Conservation (phyloP, 2,329 filamentous ascomycete species). For the Stagonosporopsis chrysanthemi region DNA sequence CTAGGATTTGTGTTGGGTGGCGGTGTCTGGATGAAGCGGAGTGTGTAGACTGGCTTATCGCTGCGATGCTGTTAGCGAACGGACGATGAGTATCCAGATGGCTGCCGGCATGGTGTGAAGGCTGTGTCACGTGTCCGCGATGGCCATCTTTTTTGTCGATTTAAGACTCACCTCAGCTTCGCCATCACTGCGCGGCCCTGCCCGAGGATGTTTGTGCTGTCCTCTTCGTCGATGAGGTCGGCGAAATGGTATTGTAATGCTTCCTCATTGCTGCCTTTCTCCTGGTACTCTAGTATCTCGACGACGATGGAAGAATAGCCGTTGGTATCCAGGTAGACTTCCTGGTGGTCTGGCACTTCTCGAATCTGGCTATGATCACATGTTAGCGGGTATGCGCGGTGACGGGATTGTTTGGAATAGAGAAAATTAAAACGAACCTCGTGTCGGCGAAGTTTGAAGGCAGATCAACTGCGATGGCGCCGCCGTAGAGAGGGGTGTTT, state of each 20-base stretch:
- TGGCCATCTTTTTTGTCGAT: not conserved
- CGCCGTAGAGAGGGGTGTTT: constrained; percentile 72
- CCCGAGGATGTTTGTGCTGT: constrained; percentile 46
- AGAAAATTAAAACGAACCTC: constrained; percentile 60
- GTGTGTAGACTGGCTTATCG: constrained; percentile 68
- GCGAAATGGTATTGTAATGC: constrained; percentile 63
- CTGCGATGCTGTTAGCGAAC: constrained; percentile 27
- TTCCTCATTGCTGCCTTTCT: constrained; percentile 70
- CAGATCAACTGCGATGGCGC: constrained; percentile 73
- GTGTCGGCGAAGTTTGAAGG: constrained; percentile 75
- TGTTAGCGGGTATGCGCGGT: constrained; percentile 15
- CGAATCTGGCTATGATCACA: constrained; percentile 66
- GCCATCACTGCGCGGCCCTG: constrained; percentile 39
- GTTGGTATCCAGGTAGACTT: constrained; percentile 85
- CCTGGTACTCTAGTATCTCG: constrained; percentile 86
- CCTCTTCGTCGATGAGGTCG: constrained; percentile 54
- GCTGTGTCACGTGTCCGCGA: constrained; percentile 5
- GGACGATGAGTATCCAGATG: not conserved
- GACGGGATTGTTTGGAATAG: constrained; percentile 8
- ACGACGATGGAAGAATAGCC: constrained; percentile 89
- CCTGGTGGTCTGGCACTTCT: constrained; percentile 85
- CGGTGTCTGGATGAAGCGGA: constrained; percentile 67
- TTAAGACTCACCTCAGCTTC: constrained; percentile 49
- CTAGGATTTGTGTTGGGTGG: constrained; percentile 34
- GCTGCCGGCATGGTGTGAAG: not conserved